These are phyloP conservation scores for Alternaria arbusti DNA, from an alignment of 2,329 filamentous ascomycete genomes.

Conservation along the genomic window DNA sequence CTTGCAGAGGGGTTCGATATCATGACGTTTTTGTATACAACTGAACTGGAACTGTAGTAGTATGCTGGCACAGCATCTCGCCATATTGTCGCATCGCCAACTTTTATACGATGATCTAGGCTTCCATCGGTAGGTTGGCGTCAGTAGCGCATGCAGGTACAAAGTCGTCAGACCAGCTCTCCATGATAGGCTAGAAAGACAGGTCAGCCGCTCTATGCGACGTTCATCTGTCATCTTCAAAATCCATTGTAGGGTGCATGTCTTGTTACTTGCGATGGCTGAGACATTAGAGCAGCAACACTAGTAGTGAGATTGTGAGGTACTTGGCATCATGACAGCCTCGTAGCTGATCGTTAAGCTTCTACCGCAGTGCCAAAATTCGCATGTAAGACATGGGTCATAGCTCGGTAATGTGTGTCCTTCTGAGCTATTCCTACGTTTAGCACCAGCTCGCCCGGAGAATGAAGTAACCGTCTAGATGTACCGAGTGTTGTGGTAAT, in stretches of 20 bases:
- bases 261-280: neutral
- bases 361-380: neutral
- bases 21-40: neutral
- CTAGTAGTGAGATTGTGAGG: neutral
- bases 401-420: neutral
- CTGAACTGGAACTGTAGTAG: neutral
- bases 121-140: neutral
- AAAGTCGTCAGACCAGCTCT: neutral
- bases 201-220: neutral
- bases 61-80: neutral
- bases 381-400: neutral
- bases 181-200: neutral
- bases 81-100: neutral
- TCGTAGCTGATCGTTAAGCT: neutral
- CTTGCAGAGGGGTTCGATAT: neutral
- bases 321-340: neutral
- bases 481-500: neutral
- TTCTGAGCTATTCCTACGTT: neutral
- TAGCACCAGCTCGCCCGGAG: neutral
- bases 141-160: constrained; percentile 10
- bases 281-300: neutral
- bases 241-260: neutral
- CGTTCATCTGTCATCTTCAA: neutral
- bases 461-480: neutral
- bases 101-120: neutral